Conservation (phyloP, 2,329 filamentous ascomycete species). For the Xylariaceae sp. region DNA sequence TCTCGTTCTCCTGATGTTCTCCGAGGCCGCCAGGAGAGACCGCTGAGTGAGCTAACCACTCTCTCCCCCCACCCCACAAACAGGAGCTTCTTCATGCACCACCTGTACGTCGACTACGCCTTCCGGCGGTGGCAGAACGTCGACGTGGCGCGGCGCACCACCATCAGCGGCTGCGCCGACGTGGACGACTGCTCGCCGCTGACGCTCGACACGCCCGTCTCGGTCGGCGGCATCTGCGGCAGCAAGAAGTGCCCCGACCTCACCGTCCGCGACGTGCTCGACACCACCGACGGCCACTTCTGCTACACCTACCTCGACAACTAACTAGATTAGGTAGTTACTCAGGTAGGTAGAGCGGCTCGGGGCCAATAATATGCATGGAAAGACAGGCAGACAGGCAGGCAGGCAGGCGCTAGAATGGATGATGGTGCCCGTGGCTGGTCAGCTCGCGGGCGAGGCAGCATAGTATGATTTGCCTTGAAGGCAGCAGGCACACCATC, state of each 20-base stretch:
- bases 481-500: no score
- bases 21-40: no score
- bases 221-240: constrained; percentile 18
- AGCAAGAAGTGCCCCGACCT: constrained; percentile 22
- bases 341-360: no score
- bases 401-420: no score
- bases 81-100: constrained; percentile 28
- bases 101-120: constrained; percentile 23
- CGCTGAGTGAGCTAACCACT: no score
- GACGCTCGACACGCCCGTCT: constrained; percentile 22
- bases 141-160: constrained; percentile 14
- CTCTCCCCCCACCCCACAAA: no score
- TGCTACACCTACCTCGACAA: constrained; percentile 19
- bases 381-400: no score
- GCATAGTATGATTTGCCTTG: no score
- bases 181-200: constrained; percentile 19
- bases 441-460: no score
- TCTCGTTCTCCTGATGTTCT: no score
- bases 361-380: no score
- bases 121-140: constrained; percentile 24
- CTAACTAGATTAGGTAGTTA: not conserved
- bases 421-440: no score
- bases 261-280: constrained; percentile 18
- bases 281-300: constrained; percentile 18
- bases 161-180: constrained; percentile 22